These are phyloP conservation scores for Fusarium musae DNA, from an alignment of 2,329 filamentous ascomycete species.

Conservation along the genomic window DNA sequence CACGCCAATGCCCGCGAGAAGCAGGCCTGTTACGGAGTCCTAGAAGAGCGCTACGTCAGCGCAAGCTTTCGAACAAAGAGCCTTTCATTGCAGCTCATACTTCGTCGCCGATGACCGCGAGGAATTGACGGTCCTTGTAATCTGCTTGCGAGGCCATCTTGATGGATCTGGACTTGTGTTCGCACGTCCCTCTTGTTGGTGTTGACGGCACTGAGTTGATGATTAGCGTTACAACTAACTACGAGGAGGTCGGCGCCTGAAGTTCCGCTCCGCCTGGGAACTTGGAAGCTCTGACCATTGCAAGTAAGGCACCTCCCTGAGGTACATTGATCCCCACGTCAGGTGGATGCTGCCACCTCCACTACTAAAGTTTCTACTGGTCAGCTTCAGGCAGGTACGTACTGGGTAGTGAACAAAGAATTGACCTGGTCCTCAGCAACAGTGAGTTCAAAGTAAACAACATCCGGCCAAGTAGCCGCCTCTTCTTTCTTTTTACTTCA, in stretches of 20 bases:
- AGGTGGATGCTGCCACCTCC: conserved; percentile 15
- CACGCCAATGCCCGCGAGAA: conserved; percentile 95
- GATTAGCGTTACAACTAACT: conserved; percentile 3
- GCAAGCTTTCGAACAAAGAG: conserved; percentile 15
- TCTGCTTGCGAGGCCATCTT: conserved; percentile 65
- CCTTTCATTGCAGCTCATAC: conserved; percentile 56
- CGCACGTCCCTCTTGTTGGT: conserved; percentile 21
- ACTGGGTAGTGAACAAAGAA: conserved; percentile 29
- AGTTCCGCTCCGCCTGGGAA: conserved; percentile 37
- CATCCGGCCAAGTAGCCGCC: conserved; percentile 10
- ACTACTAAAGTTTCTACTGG: conserved; percentile 11
- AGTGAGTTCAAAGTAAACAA: conserved; percentile 45
- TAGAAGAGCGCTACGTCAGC: conserved; percentile 55
- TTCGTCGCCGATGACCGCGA: conserved; percentile 98
- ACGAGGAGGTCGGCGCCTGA: conserved; percentile 37
- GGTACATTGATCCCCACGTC: conserved; percentile 28
- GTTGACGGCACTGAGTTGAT: conserved; percentile 32
- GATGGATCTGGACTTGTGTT: conserved; percentile 19
- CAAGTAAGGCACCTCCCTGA: neutral
- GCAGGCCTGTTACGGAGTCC: conserved; percentile 95
- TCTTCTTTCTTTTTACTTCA: conserved; percentile 10
- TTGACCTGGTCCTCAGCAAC: conserved; percentile 33
- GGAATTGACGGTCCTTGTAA: conserved; percentile 89
- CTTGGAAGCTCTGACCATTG: conserved; percentile 45
- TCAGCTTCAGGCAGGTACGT: conserved; percentile 29